Conservation (phyloP, 2,329 filamentous ascomycete genomes). For the Alternaria metachromatica region DNA sequence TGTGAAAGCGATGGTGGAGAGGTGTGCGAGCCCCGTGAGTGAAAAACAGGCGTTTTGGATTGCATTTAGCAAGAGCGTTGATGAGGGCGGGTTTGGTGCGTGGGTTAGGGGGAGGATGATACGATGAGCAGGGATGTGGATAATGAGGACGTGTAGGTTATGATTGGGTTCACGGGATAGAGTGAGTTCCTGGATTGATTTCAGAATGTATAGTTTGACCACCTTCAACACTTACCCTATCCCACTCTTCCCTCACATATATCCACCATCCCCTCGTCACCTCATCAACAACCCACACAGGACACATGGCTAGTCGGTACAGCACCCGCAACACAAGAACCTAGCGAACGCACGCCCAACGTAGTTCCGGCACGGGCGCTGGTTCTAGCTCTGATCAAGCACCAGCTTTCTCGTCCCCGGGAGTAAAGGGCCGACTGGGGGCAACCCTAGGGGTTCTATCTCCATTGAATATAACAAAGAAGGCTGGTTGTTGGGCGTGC, state of each 20-base stretch:
- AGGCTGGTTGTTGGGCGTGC: neutral
- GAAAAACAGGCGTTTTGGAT: slow-evolving; percentile 65
- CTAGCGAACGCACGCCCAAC: neutral
- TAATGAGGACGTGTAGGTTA: neutral
- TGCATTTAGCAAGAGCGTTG: slow-evolving; percentile 66
- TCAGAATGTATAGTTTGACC: neutral
- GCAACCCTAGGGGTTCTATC: neutral
- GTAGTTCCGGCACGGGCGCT: neutral
- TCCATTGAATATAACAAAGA: neutral
- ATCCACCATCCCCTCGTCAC: neutral
- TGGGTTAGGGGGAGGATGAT: slow-evolving; percentile 56
- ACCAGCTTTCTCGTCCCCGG: neutral
- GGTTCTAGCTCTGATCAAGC: neutral
- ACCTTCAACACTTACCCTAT: neutral
- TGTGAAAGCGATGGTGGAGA: slow-evolving; percentile 61
- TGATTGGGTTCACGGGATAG: neutral
- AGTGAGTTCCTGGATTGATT: neutral
- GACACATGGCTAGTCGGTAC: neutral
- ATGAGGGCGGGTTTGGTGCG: slow-evolving; percentile 59
- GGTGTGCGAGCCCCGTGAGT: slow-evolving; percentile 61
- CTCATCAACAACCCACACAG: neutral
- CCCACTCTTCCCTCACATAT: neutral
- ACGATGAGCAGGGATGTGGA: neutral
- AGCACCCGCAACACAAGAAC: neutral
- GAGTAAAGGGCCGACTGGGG: neutral